Conservation (phyloP, 1,284 basidiomycete genomes). For the Ganoderma boninense region DNA sequence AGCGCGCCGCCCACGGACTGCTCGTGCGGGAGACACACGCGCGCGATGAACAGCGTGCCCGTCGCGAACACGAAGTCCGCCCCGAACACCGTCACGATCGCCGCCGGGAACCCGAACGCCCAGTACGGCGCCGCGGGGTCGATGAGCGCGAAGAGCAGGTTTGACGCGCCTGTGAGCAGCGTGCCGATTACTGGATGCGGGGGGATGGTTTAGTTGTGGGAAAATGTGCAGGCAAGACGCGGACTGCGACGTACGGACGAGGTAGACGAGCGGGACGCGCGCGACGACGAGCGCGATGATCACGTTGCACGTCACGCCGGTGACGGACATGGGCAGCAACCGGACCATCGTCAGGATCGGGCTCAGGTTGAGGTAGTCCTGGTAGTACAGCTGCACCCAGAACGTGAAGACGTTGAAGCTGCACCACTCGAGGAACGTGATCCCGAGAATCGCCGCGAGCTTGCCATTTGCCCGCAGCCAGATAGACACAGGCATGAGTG, state of each 20-base stretch:
- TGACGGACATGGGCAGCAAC: conserved; percentile 80
- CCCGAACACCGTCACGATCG: conserved; percentile 77
- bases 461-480: conserved; percentile 73
- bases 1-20: conserved; percentile 82
- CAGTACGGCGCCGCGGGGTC: conserved; percentile 71
- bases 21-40: conserved; percentile 75
- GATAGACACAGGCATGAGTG: conserved; percentile 77
- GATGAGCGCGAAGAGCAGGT: conserved; percentile 80
- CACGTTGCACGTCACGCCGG: conserved; percentile 75
- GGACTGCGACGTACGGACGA: conserved; percentile 56
- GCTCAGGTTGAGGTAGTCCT: conserved; percentile 61
- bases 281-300: conserved; percentile 70
- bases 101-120: conserved; percentile 84
- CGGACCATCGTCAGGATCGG: conserved; percentile 80
- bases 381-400: conserved; percentile 76
- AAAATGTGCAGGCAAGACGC: background rate
- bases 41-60: conserved; percentile 81
- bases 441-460: conserved; percentile 70
- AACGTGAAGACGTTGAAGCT: conserved; percentile 65
- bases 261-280: conserved; percentile 60
- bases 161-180: conserved; percentile 67
- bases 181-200: conserved; percentile 58
- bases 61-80: conserved; percentile 83
- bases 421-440: conserved; percentile 78
- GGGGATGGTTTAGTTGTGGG: background rate